Evolutionary conservation across 2,329 filamentous ascomycete genomes (phyloP).

Genomic region (Arthrobotrys iridis): DNA sequence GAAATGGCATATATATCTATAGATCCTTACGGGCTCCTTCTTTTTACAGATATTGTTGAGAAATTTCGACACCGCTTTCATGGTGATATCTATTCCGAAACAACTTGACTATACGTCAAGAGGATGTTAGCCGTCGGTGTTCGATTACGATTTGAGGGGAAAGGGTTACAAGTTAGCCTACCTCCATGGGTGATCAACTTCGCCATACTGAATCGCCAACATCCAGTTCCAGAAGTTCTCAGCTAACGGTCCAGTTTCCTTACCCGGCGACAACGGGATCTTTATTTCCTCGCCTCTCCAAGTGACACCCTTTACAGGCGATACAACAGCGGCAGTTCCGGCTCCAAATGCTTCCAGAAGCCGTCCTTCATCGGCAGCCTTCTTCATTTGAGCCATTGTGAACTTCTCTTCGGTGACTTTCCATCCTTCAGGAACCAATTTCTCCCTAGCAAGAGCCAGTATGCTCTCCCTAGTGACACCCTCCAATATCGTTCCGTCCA

Average conservation of each 20-base stretch:
- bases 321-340: slow-evolving; percentile 93
- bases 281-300: slow-evolving; percentile 81
- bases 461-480: slow-evolving; percentile 94
- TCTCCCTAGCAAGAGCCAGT: slow-evolving; percentile 83
- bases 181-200: slow-evolving; percentile 92
- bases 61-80: background rate
- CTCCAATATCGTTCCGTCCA: slow-evolving; percentile 95
- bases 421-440: slow-evolving; percentile 86
- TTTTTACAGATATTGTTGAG: background rate
- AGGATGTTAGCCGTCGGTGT: slow-evolving; percentile 3
- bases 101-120: slow-evolving; percentile 26
- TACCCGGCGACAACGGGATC: slow-evolving; percentile 80
- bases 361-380: slow-evolving; percentile 83
- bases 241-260: slow-evolving; percentile 89
- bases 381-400: slow-evolving; percentile 84
- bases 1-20: slow-evolving; percentile 2
- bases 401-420: slow-evolving; percentile 87
- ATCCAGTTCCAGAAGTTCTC: slow-evolving; percentile 95
- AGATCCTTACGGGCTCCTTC: background rate
- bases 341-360: slow-evolving; percentile 92
- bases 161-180: no score
- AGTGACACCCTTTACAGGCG: slow-evolving; percentile 85
- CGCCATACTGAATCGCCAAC: slow-evolving; percentile 92
- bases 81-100: slow-evolving; percentile 7
- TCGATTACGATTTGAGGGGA: background rate